Evolutionary conservation across 139 green algal genomes (phyloP), one percentile per base, ranked within the genome.

Genomic region (Volvox reticuliferus): DNA sequence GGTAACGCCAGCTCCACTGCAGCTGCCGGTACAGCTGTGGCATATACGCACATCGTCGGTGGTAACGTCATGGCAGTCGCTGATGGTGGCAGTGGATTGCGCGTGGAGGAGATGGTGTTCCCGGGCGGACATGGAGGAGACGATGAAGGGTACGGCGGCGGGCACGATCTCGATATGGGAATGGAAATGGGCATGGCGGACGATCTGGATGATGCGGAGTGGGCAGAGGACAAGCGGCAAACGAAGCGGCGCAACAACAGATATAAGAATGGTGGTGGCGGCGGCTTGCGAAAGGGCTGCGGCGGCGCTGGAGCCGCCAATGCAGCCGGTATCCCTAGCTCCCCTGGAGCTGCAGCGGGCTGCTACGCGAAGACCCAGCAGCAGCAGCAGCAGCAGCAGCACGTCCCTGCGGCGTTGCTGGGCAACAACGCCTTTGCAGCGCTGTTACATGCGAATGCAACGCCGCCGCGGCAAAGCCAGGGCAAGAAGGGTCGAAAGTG

Each of bases 401-500:
- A 73, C 44, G 50, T 86, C 26, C 26, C 79, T 28, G 79, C 81
- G 16, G 81, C n/a, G n/a, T n/a, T 33, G 61, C 81, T 87, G 61
- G 0, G 61, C 2, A 50, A 50, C 24, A 87, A 87, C 19, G 81
- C 81, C 17, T 87, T 77, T 55, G 81, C 81, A 18, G 1, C 81
- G 81, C 61, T 87, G 61, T 3, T 75, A n/a, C 50, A 73, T 18
- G 79, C 44, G 79, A 62, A 62, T 5, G 81, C 61, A 5, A 87
- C 81, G 62, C 81, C 55, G 30, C 81, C 81, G 12, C n/a, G 61
- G 61, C 81, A 86, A 55, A 55, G 24, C 24, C 33, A 21, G 20
- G 76, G 76, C 33, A 82, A 61, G 32, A 82, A 82, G 76, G 76
- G 76, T 20, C 71, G 71, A 18, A 79, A 79, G 71, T 79, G 71